Conservation (phyloP, 192 early-diverging fungal genomes). For the Coemansia sp. region DNA sequence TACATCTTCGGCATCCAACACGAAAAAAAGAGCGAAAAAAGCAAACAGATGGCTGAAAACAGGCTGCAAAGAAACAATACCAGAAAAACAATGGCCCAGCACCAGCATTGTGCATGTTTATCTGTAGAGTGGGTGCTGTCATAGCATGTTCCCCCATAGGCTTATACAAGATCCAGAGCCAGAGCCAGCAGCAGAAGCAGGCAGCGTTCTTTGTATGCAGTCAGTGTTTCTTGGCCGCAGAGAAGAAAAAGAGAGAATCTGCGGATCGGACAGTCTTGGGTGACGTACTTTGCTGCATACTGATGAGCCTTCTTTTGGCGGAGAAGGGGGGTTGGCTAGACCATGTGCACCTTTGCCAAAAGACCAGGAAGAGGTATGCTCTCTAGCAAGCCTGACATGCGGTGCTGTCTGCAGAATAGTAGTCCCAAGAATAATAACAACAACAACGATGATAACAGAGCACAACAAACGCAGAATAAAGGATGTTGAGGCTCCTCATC, state of each 20-base stretch:
- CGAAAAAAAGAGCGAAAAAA: background rate
- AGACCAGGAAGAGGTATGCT: background rate
- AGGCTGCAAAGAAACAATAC: background rate
- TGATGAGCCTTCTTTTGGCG: background rate
- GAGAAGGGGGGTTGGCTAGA: background rate
- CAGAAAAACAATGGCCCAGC: constrained; percentile 2
- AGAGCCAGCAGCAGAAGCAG: too few relatives aligned
- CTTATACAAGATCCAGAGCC: background rate
- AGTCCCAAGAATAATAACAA: too few relatives aligned
- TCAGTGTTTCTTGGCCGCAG: background rate
- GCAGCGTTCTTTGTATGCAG: background rate
- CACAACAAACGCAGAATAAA: too few relatives aligned
- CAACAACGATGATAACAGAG: too few relatives aligned
- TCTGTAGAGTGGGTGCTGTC: background rate
- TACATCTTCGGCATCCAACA: background rate
- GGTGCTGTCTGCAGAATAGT: too few relatives aligned
- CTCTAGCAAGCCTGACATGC: background rate
- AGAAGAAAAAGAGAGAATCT: background rate
- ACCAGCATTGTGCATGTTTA: background rate
- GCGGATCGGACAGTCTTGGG: background rate
- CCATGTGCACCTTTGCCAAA: background rate
- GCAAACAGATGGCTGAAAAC: constrained; percentile 1
- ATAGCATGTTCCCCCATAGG: too few relatives aligned
- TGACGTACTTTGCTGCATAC: background rate
- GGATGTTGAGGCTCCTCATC: too few relatives aligned